Base-by-base conservation (phyloP, 805 yeast genomes). In the Metschnikowia proteae region DNA sequence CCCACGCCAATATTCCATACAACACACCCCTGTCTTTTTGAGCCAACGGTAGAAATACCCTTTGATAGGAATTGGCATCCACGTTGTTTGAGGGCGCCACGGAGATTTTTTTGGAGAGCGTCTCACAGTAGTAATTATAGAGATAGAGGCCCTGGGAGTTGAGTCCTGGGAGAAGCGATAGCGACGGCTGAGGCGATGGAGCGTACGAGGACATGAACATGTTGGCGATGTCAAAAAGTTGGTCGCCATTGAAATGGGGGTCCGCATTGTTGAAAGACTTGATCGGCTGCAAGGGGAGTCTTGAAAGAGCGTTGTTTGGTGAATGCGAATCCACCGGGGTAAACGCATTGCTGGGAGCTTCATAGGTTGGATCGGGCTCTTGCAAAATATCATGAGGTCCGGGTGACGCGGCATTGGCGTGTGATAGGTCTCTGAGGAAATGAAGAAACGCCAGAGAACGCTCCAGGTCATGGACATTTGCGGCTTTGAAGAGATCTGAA, bases 1-100 rank as follows among this genome's bases (percentile, higher is more conserved):
- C 69, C 83, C 83, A 79, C 1, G 81, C 81, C 42, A 80, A 55
- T 7, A 80, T 68, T 4, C 79, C 78, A 57, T 76, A 75, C 38
- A 80, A 57, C 2, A 79, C 80, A 4, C 82, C 80, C 31, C 61
- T 59, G 55, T 80, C 81, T 48, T 65, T 59, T 42, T 78, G 79
- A 0, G 83, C 83, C 65, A 80, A 68, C 1, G 84, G 84, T 39
- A 79, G 56, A 54, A 79, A 79, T 17, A 80, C 76, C 32, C 73
- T 72, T 52, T 76, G 74, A 58, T 74, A 79, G 53, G 75, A 73
- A 53, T 79, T 80, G 28, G 79, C 77, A 29, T 68, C 74, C 37
- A 66, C 64, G 42, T 68, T 72, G 10, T 70, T 64, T 17, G 48
- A 50, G 1, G 83, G 81, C 1, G 81, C 78, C 32, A 79, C 72